A percentile compares a stretch with the other conserved stretches of the same genome.
These are phyloP conservation scores for Fusarium sp. DNA, from an alignment of 2,329 filamentous ascomycete species.

Conservation along the genomic window DNA sequence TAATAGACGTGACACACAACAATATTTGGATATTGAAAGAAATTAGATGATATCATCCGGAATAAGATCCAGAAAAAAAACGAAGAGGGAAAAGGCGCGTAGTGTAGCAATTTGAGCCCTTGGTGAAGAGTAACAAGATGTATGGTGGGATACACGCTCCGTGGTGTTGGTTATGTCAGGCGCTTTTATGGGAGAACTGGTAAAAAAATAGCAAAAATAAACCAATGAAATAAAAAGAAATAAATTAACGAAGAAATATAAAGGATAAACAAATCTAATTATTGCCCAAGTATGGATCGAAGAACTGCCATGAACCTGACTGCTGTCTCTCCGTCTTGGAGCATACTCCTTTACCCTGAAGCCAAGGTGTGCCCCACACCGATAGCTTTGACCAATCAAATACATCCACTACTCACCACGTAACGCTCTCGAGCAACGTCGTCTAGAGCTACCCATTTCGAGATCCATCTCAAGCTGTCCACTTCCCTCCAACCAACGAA, in stretches of 20 bases:
- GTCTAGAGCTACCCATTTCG: conserved; percentile 28
- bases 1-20: not conserved
- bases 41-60: not conserved
- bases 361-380: conserved; percentile 19
- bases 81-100: too few relatives aligned
- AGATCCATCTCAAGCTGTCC: conserved; percentile 48
- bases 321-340: not conserved
- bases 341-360: conserved; percentile 25
- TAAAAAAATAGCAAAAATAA: not conserved
- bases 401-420: conserved; percentile 44
- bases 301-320: not conserved
- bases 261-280: not conserved
- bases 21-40: not conserved
- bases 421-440: conserved; percentile 36
- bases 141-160: not conserved
- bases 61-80: not conserved
- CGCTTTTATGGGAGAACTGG: not conserved
- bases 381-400: conserved; percentile 44
- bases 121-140: not conserved
- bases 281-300: not conserved
- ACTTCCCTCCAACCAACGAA: conserved; percentile 43
- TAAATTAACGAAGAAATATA: not conserved
- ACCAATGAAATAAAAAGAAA: not conserved
- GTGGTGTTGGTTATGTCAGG: not conserved
- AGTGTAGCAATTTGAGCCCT: not conserved